phyloP scores from a whole-genome alignment of 805 yeast genomes.

The Candida sanyiensis region DNA sequence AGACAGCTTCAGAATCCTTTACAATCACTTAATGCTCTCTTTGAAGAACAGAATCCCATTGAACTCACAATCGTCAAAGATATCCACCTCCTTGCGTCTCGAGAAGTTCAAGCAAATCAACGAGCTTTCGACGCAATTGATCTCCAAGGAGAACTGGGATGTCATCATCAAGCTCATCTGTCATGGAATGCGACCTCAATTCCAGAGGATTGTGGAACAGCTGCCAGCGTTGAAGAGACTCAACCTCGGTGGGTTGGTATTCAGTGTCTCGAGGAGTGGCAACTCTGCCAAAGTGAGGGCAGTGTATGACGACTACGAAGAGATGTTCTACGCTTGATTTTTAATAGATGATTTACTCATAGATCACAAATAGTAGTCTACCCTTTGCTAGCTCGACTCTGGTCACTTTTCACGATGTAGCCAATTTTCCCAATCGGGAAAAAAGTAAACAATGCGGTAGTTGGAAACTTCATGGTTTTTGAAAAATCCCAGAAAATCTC shows the following conservation, averaged over 20 bases:
- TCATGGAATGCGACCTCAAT: conserved; percentile 21
- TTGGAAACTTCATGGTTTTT: no score
- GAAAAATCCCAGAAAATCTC: not conserved
- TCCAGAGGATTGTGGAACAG: conserved; percentile 13
- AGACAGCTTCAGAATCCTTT: conserved; percentile 19
- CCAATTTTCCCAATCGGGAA: conserved; percentile 19
- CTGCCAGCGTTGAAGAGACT: conserved; percentile 18
- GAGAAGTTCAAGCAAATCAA: conserved; percentile 21
- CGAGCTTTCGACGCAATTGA: conserved; percentile 11
- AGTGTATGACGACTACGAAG: conserved; percentile 24
- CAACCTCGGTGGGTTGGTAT: conserved; percentile 27
- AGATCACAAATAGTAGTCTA: no score
- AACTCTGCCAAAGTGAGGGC: conserved; percentile 13
- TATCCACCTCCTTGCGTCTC: conserved; percentile 20
- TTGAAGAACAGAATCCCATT: conserved; percentile 23
- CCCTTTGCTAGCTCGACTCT: not conserved
- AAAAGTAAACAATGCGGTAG: conserved; percentile 23
- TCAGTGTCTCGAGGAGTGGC: conserved; percentile 12
- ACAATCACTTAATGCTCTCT: conserved; percentile 19
- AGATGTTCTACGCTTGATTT: no score
- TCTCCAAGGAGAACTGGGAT: conserved; percentile 16
- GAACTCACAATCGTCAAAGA: conserved; percentile 22
- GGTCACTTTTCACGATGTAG: not conserved
- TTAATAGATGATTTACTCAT: no score
- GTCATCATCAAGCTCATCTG: conserved; percentile 19